Conservation (phyloP, 179 eudicot genomes). For the Beta lomatogona region DNA sequence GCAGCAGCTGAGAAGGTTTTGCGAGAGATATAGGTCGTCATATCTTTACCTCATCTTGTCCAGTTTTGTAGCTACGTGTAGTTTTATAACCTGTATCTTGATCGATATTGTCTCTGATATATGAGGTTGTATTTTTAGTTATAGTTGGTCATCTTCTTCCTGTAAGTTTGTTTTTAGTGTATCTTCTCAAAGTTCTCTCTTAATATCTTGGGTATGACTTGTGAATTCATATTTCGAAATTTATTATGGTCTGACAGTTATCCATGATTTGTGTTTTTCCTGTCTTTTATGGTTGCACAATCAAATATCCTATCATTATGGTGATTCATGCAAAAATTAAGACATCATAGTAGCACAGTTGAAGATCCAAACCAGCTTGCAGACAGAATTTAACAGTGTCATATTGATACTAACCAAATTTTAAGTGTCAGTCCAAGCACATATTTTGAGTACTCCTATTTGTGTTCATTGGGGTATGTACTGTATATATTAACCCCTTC, state of each 20-base stretch:
- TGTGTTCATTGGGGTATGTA: too few species aligned
- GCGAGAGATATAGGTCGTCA: constrained; percentile 32
- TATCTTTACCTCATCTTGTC: neutral
- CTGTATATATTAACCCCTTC: too few species aligned
- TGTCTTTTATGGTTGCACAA: too few species aligned
- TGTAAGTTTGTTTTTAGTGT: constrained; percentile 5
- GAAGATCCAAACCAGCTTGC: too few species aligned
- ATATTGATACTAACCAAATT: too few species aligned
- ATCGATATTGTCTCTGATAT: constrained; percentile 3
- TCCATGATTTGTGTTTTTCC: too few species aligned
- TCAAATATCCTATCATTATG: too few species aligned
- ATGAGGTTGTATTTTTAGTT: constrained; percentile 8
- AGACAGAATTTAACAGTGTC: too few species aligned
- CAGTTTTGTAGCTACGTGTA: constrained; percentile 34
- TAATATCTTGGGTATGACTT: neutral
- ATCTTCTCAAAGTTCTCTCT: neutral
- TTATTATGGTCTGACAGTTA: neutral
- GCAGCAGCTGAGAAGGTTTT: constrained; percentile 89
- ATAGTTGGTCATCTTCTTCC: neutral
- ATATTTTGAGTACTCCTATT: too few species aligned
- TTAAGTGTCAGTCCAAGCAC: too few species aligned
- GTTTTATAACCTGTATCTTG: constrained; percentile 4
- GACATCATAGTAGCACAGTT: too few species aligned
- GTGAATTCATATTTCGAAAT: neutral
- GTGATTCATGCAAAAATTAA: too few species aligned